Evolutionary conservation across 2,329 filamentous ascomycete species (phyloP), one percentile per base, ranked within the genome.

Genomic region (Parafenestella ontariensis): DNA sequence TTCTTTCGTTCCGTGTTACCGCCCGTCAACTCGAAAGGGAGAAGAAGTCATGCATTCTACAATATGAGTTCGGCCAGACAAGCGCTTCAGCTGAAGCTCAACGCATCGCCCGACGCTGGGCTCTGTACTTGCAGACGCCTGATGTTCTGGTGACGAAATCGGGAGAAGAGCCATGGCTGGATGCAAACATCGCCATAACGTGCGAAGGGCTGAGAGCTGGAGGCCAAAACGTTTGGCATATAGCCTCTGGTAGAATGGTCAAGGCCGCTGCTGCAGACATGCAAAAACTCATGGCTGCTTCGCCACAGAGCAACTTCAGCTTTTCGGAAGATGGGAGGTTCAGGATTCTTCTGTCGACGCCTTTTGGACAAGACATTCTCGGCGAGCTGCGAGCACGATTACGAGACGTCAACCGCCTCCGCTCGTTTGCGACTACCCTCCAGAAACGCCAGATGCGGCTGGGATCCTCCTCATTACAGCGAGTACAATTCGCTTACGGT

Each of bases 401-500:
- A 41, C 83, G 85, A 61, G 84, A 87, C 11, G 84, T 95, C 52
- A 86, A 90, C 65, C 85, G 88, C 18, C 81, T 95, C 24, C 87
- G 91, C 34, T 83, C 84, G 39, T 91, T 90, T 65, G 80, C 92
- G 23, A 83, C 87, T 40, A 86, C 88, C 1, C 83, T 93, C 58
- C 64, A 72, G 79, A 85, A 49, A 78, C 80, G 58, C 80, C 84
- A 61, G 80, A 82, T 46, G 82, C 90, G 31, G 78, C 78, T 39
- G 83, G 84, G 68, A 82, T 87, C 61, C 78, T 82, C 36, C 81
- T 94, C 50, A 79, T 80, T 61, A 80, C 84, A 69, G 33, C 61
- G 68, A 57, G 82, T 95, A 5, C 78, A 83, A 2, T 92, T 95
- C 71, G 84, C 81, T n/a, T 96, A 95, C 71, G 80, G 73, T 61